Base-by-base conservation (phyloP, 73 alveolate genomes). In the Paramecium caudatum region DNA sequence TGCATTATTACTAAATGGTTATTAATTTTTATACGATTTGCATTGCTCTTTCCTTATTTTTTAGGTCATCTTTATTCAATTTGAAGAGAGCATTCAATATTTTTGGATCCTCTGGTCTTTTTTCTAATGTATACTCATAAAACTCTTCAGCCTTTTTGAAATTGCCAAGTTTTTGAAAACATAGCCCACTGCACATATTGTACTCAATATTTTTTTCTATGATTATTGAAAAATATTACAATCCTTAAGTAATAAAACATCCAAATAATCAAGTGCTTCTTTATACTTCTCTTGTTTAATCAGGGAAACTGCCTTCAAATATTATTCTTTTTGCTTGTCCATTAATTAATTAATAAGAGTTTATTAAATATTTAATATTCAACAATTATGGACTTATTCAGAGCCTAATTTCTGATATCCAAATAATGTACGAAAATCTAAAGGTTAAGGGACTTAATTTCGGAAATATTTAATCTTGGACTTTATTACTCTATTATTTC, bases 11-110 rank as follows among this genome's bases (percentile, higher is more conserved):
- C 88, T 41, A 74, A 41, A 43, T 41, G 16, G 65, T 45, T 7
- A 74, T 39, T 74, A 74, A 43, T 45, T 74, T 41, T 16, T 41
- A 45, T 6, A 63, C 68, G 43, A 21, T 41, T 25, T 74, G 69
- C 16, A 41, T 41, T 19, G 88, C 88, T 43, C 43, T 74, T 45
- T 74, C 62, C 10, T 39, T 41, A 37, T 74, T 39, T 74, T 74
- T 74, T 10, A 74, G 36, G 32, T 74, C 88, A 74, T 74, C 88
- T 47, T 45, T 74, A 74, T 41, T 27, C 16, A 74, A 74, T 25
- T 74, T 74, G 43, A 74, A 37, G 9, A 74, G 65, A 16, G 88
- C 43, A 21, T 45, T 74, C 23, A 74, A 12, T 16, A 37, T 45
- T 74, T 45, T 74, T 10, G 62, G 68, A 16, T 74, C 88, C 16